Base-by-base conservation (phyloP, 129 eudicot genomes). In the Oenanthe sinensis region DNA sequence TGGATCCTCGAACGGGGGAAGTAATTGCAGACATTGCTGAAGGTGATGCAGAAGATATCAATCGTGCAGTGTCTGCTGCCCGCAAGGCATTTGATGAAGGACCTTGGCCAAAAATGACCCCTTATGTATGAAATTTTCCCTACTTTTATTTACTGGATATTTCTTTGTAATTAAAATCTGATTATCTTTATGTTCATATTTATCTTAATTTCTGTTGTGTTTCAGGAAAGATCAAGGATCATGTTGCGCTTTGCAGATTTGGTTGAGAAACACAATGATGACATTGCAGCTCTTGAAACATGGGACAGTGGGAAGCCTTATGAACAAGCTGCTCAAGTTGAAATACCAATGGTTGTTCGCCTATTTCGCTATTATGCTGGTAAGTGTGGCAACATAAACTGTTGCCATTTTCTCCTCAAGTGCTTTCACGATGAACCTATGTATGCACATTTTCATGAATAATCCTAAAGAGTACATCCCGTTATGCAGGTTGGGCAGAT, bases 31-130 rank as follows among this genome's bases (percentile, higher is more conserved):
- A 82, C 52, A 72, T 82, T 42, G 84, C 84, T 67, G 84, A 82
- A 77, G 84, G 77, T 16, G 81, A 82, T 37, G 81, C 74, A 2
- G 81, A 82, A 70, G 84, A 82, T 68, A 82, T 82, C 33, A 82
- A 82, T 13, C 84, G 81, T 1, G 84, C 84, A 19, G 84, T 82
- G 28, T 54, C 78, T 77, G 84, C 84, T 67, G 84, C 84, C 30
- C 84, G 84, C 15, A 82, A 82, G 69, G 84, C 84, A 8, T 82
- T 82, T 76, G 84, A 82, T 77, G 84, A 82, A 69, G 84, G 84
- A 46, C 84, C 84, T n/a, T 82, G 84, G 84, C 84, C 84, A 46
- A 82, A 30, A 52, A 82, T 82, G 84, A 76, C 80, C 33, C 81
- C 84, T 77, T 82, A 82, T 70, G 84, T 82, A 48, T 49, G 37